A percentile compares a stretch with the other conserved stretches of the same genome.
These are phyloP conservation scores for Chlorella variabilis DNA, from an alignment of 163 green algal species.

Conservation along the genomic window DNA sequence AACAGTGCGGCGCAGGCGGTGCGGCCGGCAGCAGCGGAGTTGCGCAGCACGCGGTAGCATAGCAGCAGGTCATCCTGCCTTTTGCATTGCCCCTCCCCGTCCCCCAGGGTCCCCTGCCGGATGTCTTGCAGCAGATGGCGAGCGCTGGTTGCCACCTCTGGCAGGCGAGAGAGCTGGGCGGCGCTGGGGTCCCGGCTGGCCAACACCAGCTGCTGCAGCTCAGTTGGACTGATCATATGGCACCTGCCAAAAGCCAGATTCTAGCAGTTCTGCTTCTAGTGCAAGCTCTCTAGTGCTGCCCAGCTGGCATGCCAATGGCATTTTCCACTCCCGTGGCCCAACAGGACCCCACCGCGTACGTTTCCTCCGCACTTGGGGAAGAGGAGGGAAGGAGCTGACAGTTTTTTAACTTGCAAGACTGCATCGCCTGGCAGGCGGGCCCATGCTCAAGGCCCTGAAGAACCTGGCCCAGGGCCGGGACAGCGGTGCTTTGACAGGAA, in stretches of 20 bases:
- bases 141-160: not conserved
- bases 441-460: slow-evolving; percentile 5
- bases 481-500: not conserved
- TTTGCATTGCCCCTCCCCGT: not conserved
- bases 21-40: slow-evolving; percentile 22
- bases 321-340: too few relatives aligned
- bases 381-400: too few relatives aligned
- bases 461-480: not conserved
- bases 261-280: too few relatives aligned
- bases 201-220: not conserved
- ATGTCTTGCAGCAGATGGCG: not conserved
- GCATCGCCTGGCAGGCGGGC: too few relatives aligned
- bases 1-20: not conserved
- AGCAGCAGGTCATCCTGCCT: slow-evolving; percentile 19
- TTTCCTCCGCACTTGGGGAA: too few relatives aligned
- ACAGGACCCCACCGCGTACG: too few relatives aligned
- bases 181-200: not conserved
- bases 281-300: too few relatives aligned
- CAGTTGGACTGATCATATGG: too few relatives aligned
- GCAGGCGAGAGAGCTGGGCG: not conserved
- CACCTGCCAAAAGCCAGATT: too few relatives aligned
- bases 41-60: slow-evolving; percentile 25
- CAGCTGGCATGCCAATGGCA: too few relatives aligned
- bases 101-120: not conserved
- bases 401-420: too few relatives aligned